These are phyloP conservation scores for Paramecium pentaurelia DNA, from an alignment of 73 alveolate genomes.

Conservation along the genomic window DNA sequence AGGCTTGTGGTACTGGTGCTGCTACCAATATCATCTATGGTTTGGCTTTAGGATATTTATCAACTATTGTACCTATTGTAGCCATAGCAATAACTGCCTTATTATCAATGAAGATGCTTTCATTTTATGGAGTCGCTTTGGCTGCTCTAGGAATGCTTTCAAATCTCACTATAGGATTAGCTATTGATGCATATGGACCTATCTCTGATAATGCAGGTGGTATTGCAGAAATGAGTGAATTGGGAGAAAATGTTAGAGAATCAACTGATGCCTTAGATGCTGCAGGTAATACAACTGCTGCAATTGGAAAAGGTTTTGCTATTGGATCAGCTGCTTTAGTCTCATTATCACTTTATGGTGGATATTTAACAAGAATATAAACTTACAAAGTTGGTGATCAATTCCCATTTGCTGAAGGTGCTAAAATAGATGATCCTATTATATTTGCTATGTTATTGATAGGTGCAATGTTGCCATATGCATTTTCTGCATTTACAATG, in stretches of 20 bases:
- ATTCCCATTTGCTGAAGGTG: not conserved
- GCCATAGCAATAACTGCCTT: slow-evolving; percentile 79
- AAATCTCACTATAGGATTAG: slow-evolving; percentile 85
- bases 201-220: slow-evolving; percentile 99
- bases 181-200: slow-evolving; percentile 96
- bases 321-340: slow-evolving; percentile 97
- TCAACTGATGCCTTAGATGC: slow-evolving; percentile 96
- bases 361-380: slow-evolving; percentile 62
- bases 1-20: slow-evolving; percentile 93
- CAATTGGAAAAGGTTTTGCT: slow-evolving; percentile 98
- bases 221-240: slow-evolving; percentile 94
- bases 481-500: slow-evolving; percentile 96
- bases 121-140: slow-evolving; percentile 91
- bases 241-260: slow-evolving; percentile 84
- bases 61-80: slow-evolving; percentile 82
- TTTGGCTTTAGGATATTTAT: slow-evolving; percentile 89
- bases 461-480: slow-evolving; percentile 95
- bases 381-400: not conserved
- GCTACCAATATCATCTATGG: slow-evolving; percentile 97
- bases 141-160: slow-evolving; percentile 98
- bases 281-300: slow-evolving; percentile 97
- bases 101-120: slow-evolving; percentile 73
- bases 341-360: slow-evolving; percentile 92
- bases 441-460: slow-evolving; percentile 80
- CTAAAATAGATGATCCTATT: slow-evolving; percentile 49